Percentiles rank a stretch among this genome's conserved stretches.
Evolutionary conservation across 257 asterid genomes (phyloP).

Genomic region (Solanum medicagineum): DNA sequence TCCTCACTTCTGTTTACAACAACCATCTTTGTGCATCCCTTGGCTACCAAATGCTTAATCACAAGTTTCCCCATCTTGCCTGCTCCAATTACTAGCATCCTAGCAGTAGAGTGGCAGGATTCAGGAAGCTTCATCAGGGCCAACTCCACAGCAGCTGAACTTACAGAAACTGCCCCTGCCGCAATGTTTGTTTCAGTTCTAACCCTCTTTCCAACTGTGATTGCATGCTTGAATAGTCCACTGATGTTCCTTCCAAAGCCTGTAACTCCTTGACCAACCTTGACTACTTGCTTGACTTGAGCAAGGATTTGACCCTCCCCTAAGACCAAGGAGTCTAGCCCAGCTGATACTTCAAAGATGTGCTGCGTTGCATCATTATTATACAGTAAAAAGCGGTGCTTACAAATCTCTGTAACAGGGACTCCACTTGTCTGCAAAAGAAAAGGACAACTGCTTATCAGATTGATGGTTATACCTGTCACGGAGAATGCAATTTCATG

Average conservation of each 20-base stretch:
- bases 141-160: slow-evolving; percentile 93
- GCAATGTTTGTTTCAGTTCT: slow-evolving; percentile 87
- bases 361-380: slow-evolving; percentile 92
- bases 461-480: not conserved
- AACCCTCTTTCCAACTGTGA: slow-evolving; percentile 88
- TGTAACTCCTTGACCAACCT: slow-evolving; percentile 77
- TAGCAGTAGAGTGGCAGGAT: slow-evolving; percentile 46
- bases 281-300: slow-evolving; percentile 92
- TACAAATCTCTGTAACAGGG: slow-evolving; percentile 65
- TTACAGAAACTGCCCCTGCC: slow-evolving; percentile 90
- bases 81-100: slow-evolving; percentile 78
- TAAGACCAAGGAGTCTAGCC: slow-evolving; percentile 81
- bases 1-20: slow-evolving; percentile 77
- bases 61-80: slow-evolving; percentile 99
- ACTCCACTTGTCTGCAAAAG: slow-evolving; percentile 76
- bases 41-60: slow-evolving; percentile 80
- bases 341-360: slow-evolving; percentile 88
- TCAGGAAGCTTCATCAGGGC: slow-evolving; percentile 86
- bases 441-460: not conserved
- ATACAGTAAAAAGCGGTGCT: slow-evolving; percentile 77
- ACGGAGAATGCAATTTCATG: not conserved
- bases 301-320: slow-evolving; percentile 98
- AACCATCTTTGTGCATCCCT: slow-evolving; percentile 84
- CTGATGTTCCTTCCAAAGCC: slow-evolving; percentile 92
- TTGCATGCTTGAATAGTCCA: slow-evolving; percentile 90